Base-by-base conservation (phyloP, 352 stramenopile genomes). In the Phytophthora pinifolia region DNA sequence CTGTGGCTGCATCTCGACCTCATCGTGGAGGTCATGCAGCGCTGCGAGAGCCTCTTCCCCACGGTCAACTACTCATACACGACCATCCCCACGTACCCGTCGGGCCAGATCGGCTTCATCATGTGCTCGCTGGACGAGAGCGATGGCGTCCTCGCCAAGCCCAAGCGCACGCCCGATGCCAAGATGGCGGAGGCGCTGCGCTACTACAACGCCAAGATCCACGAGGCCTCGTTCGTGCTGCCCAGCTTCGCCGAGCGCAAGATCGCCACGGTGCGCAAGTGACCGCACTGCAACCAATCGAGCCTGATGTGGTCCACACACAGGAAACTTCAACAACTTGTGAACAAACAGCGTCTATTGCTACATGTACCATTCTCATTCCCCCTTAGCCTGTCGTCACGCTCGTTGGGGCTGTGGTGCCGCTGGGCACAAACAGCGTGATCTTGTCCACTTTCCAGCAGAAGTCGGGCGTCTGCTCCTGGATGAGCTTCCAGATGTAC, bases 61-160 rank as follows among this genome's bases (percentile, higher is more conserved):
- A 95, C 87, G 9, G 96, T 99, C 59, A 94, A 99, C 62, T 99
- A 99, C 81, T 96, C 96, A 14, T 99, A 98, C 81, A 99, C 95
- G 41, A 98, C 92, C 41, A 98, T 99, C 65, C 98, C 98, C 6
- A 98, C 96, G 20, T 99, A 99, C 84, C 97, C 98, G 8, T 98
- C 87, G 36, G 98, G 97, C 38, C 96, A 99, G 74, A 99, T 99
- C 75, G 97, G 97, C 32, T 99, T 99, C 67, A 93, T 98, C 59
- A 75, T 98, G 63, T 94, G 85, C 76, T 88, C 85, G 49, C 68
- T 92, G 10, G 81, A 92, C 60, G 66, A 93, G 29, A 76, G 65
- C 52, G 54, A 67, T 9, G 67, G 74, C 18, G 73, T 71, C 9
- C 59, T 94, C 52, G 64, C 65, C 50, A 86, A 79, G 65, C 81